phyloP scores from a whole-genome alignment of 1,284 basidiomycete genomes.

The Apiotrichum gracile region DNA sequence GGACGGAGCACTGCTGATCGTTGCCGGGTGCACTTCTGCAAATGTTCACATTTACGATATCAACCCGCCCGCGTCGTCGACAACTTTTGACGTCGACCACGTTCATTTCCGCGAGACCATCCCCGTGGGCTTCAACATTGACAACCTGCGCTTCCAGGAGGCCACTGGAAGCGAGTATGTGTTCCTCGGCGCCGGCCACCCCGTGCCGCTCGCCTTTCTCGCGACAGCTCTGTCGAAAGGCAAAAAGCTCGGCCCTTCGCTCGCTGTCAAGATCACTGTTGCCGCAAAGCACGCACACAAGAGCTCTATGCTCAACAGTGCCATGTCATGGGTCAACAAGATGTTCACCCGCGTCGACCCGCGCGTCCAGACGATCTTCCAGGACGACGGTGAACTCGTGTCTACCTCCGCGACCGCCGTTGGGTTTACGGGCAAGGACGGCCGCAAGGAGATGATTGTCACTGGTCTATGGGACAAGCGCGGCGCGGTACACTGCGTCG shows the following conservation, averaged over 20 bases:
- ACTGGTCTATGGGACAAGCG: neutral
- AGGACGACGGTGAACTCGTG: constrained; percentile 3
- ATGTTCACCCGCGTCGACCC: constrained; percentile 4
- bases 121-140: constrained; percentile 6
- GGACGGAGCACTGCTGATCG: constrained; percentile 6
- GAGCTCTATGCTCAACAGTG: neutral
- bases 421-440: neutral
- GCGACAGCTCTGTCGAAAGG: neutral
- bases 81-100: neutral
- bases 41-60: constrained; percentile 12
- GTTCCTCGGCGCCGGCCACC: constrained; percentile 10
- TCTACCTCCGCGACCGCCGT: constrained; percentile 3
- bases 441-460: neutral
- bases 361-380: constrained; percentile 4
- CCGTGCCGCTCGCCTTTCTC: neutral
- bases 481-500: neutral
- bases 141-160: constrained; percentile 4
- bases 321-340: neutral
- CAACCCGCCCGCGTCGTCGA: neutral
- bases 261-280: constrained; percentile 1
- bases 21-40: neutral
- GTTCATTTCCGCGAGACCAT: constrained; percentile 5
- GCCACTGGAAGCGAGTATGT: neutral
- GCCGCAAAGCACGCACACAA: neutral
- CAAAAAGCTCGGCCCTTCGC: neutral